Base-by-base conservation (phyloP, 345 rosid genomes). In the Bruguiera gymnorhiza region DNA sequence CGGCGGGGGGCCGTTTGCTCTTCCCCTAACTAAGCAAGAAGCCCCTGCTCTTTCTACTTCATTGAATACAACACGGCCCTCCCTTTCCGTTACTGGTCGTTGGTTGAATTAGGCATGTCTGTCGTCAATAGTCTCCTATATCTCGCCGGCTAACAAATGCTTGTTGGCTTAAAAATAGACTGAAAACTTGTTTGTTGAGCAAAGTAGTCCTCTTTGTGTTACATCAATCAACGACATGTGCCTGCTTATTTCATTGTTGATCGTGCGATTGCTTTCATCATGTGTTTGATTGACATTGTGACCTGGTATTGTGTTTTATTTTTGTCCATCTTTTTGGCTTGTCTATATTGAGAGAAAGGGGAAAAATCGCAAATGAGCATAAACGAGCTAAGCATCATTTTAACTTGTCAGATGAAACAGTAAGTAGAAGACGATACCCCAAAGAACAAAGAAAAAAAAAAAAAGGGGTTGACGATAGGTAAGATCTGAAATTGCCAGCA, bases 91-190 rank as follows among this genome's bases (percentile, higher is more conserved):
- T 72, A 65, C 11, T 59, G 66, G 69, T 66, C 66, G 78, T 67
- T 71, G 74, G 75, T 75, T 77, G 68, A 61, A 56, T 71, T 54
- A 24, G 32, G 69, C 26, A 60, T 72, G 79, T 66, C 81, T 43
- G 57, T 37, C 56, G 67, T 37, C 59, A 64, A 8, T 16, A 26
- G 23, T 36, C 73, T 70, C 66, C 59, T 15, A 39, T 57, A 76
- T 54, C 74, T 58, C 23, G 37, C 23, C 72, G 26, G 62, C 70
- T 60, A 73, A 50, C 73, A 72, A 51, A n/a, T 54, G 50, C 71
- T 57, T 32, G 71, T 16, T 13, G 48, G 46, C 46, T 13, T 52
- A 51, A 27, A 29, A 51, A 6, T 31, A 7, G n/a, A 15, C 11
- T n/a, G 46, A 57, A 55, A 29, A 62, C 67, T 61, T 66, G 77